A percentile compares a stretch with the other conserved stretches of the same genome.
These are phyloP conservation scores for Haberlea rhodopensis DNA, from an alignment of 257 asterid species.

Conservation along the genomic window DNA sequence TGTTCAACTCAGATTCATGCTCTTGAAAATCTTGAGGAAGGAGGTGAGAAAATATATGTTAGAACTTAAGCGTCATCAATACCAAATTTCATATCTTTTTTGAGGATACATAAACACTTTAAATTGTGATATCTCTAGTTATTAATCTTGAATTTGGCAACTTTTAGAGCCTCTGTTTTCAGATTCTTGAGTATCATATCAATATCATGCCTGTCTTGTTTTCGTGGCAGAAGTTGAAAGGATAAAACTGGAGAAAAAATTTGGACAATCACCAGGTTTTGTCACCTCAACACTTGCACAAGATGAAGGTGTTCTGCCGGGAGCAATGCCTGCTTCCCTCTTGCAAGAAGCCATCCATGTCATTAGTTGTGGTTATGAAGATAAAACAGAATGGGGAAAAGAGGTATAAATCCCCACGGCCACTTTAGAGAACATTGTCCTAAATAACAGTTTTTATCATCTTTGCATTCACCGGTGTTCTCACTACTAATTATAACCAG, in stretches of 20 bases:
- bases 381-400: constrained; percentile 78
- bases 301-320: constrained; percentile 56
- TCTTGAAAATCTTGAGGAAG: constrained; percentile 65
- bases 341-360: constrained; percentile 68
- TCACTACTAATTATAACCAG: constrained; percentile 20
- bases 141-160: too few relatives aligned
- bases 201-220: background rate
- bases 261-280: constrained; percentile 66
- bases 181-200: background rate
- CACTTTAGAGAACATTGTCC: constrained; percentile 3
- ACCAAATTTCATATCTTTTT: constrained; percentile 8
- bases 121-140: too few relatives aligned
- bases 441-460: background rate
- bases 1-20: constrained; percentile 51
- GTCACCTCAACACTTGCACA: constrained; percentile 57
- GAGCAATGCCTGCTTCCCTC: constrained; percentile 56
- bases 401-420: constrained; percentile 34
- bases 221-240: background rate
- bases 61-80: background rate
- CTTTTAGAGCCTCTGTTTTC: background rate
- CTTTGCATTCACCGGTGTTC: background rate
- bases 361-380: constrained; percentile 67
- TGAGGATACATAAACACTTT: background rate
- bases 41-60: constrained; percentile 38
- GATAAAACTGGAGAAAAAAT: constrained; percentile 55